Evolutionary conservation across 2,329 filamentous ascomycete genomes (phyloP).

Genomic region (Cladosporium sp.): DNA sequence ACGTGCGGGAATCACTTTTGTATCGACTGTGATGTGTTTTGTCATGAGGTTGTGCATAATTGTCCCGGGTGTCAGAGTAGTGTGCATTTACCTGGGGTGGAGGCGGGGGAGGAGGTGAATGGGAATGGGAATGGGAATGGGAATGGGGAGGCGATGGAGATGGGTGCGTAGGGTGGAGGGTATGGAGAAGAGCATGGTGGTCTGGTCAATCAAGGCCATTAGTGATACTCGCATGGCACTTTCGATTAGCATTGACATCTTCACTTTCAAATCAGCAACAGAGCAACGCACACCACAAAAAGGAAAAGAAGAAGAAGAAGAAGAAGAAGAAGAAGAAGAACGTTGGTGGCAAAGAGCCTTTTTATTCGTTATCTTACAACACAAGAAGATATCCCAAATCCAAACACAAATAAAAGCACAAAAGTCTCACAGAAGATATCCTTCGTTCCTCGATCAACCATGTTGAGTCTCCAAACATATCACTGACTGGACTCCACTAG

Average conservation of each 20-base stretch:
- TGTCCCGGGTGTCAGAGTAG: conserved; percentile 77
- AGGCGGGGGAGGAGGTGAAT: not conserved
- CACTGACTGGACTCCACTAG: no score
- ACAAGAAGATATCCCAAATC: not conserved
- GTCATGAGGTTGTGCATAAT: conserved; percentile 91
- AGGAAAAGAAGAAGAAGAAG: not conserved
- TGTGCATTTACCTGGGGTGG: conserved; percentile 26
- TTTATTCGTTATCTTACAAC: conserved; percentile 13
- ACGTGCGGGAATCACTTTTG: conserved; percentile 91
- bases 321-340: not conserved
- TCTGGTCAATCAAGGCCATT: no score
- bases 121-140: conserved; percentile 4
- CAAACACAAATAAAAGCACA: not conserved
- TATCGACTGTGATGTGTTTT: conserved; percentile 95
- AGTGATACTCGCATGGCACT: no score
- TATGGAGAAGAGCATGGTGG: not conserved
- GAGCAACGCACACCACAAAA: no score
- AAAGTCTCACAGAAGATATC: no score
- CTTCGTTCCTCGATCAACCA: no score
- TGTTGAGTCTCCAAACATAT: no score
- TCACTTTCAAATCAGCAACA: no score
- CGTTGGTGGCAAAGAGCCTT: conserved; percentile 12
- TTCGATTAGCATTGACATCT: no score
- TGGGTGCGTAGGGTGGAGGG: not conserved
- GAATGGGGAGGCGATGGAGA: conserved; percentile 9